These are phyloP conservation scores for Sequoiadendron giganteum DNA, from an alignment of 75 land plant genomes.

Conservation along the genomic window DNA sequence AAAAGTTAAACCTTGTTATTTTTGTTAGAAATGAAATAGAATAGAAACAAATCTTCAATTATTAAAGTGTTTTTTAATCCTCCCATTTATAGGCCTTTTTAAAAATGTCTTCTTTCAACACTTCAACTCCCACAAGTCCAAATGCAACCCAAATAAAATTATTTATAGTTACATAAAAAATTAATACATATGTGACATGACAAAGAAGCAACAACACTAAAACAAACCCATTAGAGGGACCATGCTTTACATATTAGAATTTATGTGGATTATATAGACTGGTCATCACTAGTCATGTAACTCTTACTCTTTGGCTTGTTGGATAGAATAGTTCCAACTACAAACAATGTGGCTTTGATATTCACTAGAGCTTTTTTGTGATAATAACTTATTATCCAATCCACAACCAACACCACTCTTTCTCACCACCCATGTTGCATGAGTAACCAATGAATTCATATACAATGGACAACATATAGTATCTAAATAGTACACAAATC, in stretches of 20 bases:
- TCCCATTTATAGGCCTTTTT: not conserved
- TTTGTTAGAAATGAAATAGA: not conserved
- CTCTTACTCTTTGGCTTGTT: not conserved
- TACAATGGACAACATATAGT: not conserved
- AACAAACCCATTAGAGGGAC: not conserved
- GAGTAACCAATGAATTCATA: not conserved
- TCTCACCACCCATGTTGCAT: not conserved
- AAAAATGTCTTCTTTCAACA: not conserved
- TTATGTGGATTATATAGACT: not conserved
- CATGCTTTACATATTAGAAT: not conserved
- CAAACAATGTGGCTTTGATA: not conserved
- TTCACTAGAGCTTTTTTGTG: not conserved
- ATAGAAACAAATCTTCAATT: not conserved
- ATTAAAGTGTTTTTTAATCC: not conserved
- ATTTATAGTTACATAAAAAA: not conserved
- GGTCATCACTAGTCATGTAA: not conserved
- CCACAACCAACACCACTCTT: not conserved
- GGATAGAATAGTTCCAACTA: not conserved
- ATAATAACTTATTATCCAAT: not conserved
- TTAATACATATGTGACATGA: not conserved
- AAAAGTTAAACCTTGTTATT: not conserved
- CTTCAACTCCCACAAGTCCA: not conserved
- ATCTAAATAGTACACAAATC: not conserved
- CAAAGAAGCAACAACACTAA: not conserved
- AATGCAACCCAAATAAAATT: not conserved